phyloP scores from a whole-genome alignment of 257 asterid genomes.

The Euphrasia confusa region DNA sequence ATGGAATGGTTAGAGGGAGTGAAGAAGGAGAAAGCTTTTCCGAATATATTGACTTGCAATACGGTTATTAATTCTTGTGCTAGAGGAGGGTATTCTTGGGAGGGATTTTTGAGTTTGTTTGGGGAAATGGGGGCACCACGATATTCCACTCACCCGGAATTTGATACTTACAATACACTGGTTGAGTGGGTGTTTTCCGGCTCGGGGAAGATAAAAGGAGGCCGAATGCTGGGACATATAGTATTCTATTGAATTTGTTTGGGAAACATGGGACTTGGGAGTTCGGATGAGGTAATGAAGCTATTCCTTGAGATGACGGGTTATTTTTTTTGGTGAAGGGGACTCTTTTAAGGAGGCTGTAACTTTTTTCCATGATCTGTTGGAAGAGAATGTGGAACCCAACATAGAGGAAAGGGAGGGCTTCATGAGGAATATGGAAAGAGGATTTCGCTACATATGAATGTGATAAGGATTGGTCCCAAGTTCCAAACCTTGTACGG shows the following conservation, averaged over 20 bases:
- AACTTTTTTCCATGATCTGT: constrained; percentile 91
- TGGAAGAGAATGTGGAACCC: constrained; percentile 88
- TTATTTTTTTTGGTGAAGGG: constrained; percentile 79
- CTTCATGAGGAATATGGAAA: no score
- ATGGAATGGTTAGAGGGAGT: constrained; percentile 56
- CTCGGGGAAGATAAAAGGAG: constrained; percentile 26
- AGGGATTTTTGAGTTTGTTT: constrained; percentile 82
- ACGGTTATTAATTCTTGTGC: constrained; percentile 88
- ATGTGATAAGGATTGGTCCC: no score
- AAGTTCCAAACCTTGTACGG: no score
- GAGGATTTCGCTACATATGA: no score
- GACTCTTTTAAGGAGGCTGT: constrained; percentile 97
- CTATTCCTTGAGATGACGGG: no score
- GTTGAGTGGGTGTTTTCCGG: constrained; percentile 61
- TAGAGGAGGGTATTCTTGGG: constrained; percentile 90
- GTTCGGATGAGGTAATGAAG: constrained; percentile 54
- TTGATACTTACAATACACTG: constrained; percentile 75
- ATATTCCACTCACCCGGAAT: constrained; percentile 69
- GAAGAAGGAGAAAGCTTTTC: constrained; percentile 65
- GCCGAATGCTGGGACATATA: constrained; percentile 52
- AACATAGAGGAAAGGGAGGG: constrained; percentile 44
- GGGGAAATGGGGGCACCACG: constrained; percentile 94
- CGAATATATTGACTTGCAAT: constrained; percentile 80
- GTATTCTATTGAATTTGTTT: constrained; percentile 72
- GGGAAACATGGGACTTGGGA: constrained; percentile 83